These are phyloP conservation scores for Scleroderma citrinum DNA, from an alignment of 768 basidiomycete species.

Conservation along the genomic window DNA sequence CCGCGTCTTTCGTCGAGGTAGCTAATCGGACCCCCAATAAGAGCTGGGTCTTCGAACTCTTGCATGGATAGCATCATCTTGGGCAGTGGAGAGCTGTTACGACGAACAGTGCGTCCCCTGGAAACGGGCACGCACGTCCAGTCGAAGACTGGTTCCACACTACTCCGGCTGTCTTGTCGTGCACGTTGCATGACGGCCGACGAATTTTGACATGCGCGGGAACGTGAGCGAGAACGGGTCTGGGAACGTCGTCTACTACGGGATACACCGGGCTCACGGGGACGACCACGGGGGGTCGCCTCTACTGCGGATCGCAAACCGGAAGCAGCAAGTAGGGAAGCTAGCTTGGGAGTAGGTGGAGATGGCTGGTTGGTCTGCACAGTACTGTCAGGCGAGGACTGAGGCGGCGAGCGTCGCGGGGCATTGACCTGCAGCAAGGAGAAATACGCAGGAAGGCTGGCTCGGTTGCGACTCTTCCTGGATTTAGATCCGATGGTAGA, in stretches of 20 bases:
- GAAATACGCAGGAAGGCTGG: slow-evolving; percentile 71
- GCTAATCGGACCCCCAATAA: slow-evolving; percentile 14
- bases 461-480: slow-evolving; percentile 57
- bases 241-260: slow-evolving; percentile 26
- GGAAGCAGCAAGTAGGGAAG: slow-evolving; percentile 28
- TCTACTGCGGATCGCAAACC: slow-evolving; percentile 32
- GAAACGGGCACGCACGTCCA: slow-evolving; percentile 39
- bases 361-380: slow-evolving; percentile 35
- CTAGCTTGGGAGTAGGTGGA: slow-evolving; percentile 55
- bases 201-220: slow-evolving; percentile 26
- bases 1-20: slow-evolving; percentile 40
- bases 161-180: slow-evolving; percentile 24
- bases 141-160: slow-evolving; percentile 42
- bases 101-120: slow-evolving; percentile 42
- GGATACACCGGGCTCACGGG: slow-evolving; percentile 34
- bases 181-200: slow-evolving; percentile 10
- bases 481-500: slow-evolving; percentile 33
- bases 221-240: slow-evolving; percentile 39
- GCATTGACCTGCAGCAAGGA: slow-evolving; percentile 58
- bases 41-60: slow-evolving; percentile 27
- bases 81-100: slow-evolving; percentile 55
- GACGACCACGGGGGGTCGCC: slow-evolving; percentile 50
- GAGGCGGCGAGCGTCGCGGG: slow-evolving; percentile 31
- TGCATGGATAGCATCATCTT: slow-evolving; percentile 38
- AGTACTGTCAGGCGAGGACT: slow-evolving; percentile 42